A percentile compares a stretch with the other conserved stretches of the same genome.
These are phyloP conservation scores for Backusella sp. DNA, from an alignment of 192 early-diverging fungal species.

Conservation along the genomic window DNA sequence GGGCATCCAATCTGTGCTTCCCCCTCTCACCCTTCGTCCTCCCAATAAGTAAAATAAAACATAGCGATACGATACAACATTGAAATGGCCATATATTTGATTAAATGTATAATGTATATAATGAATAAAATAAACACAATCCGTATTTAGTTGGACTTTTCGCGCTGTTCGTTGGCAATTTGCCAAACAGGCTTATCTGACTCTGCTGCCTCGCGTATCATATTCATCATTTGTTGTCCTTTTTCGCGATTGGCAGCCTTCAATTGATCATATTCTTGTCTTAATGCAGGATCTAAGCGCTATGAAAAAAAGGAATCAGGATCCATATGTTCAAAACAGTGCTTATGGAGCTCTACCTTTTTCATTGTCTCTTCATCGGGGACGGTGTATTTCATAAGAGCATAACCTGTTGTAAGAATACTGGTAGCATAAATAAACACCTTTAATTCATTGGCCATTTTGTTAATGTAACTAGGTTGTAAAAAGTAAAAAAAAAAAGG, in stretches of 20 bases:
- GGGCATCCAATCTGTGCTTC: no score
- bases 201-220: slow-evolving; percentile 25
- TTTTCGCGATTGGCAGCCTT: slow-evolving; percentile 20
- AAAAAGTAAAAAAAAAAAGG: background rate
- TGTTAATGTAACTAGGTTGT: slow-evolving; percentile 1
- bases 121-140: background rate
- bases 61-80: no score
- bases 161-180: slow-evolving; percentile 10
- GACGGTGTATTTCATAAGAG: slow-evolving; percentile 49
- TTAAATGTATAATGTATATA: background rate
- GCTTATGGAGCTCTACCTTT: slow-evolving; percentile 4
- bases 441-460: slow-evolving; percentile 46
- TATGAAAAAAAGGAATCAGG: background rate
- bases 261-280: slow-evolving; percentile 25
- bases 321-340: background rate
- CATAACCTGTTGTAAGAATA: slow-evolving; percentile 46
- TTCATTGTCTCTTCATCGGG: slow-evolving; percentile 43
- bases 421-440: slow-evolving; percentile 40
- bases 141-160: background rate
- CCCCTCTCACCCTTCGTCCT: no score
- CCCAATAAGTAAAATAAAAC: no score
- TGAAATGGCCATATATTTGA: background rate
- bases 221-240: slow-evolving; percentile 20
- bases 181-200: slow-evolving; percentile 34
- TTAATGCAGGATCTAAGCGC: slow-evolving; percentile 29